These are phyloP conservation scores for Conticribra guillardii DNA, from an alignment of 108 stramenopile genomes.

Conservation along the genomic window DNA sequence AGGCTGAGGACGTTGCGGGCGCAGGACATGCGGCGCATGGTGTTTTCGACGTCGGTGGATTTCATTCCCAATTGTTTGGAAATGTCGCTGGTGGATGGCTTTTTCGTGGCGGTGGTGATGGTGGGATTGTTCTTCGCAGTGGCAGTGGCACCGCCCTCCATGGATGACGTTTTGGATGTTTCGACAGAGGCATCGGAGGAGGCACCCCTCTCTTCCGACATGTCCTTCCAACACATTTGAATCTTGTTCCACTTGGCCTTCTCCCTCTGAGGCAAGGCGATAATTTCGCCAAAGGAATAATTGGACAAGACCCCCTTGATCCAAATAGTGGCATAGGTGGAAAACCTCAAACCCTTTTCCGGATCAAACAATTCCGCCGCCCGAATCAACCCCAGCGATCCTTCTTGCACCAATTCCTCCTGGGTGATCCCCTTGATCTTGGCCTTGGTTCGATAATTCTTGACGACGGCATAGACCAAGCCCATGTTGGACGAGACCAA, in stretches of 20 bases:
- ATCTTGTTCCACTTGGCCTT: slow-evolving; percentile 78
- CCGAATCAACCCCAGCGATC: slow-evolving; percentile 86
- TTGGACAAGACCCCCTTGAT: slow-evolving; percentile 89
- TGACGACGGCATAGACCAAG: slow-evolving; percentile 79
- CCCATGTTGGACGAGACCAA: slow-evolving; percentile 83
- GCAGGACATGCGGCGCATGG: slow-evolving; percentile 61
- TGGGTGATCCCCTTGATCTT: slow-evolving; percentile 42
- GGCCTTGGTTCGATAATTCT: slow-evolving; percentile 43
- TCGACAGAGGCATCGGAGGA: no score
- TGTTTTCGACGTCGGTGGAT: slow-evolving; percentile 46
- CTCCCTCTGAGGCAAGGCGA: slow-evolving; percentile 70
- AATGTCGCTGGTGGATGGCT: slow-evolving; percentile 15
- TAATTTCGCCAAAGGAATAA: slow-evolving; percentile 54
- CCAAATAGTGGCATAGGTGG: slow-evolving; percentile 98
- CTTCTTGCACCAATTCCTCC: slow-evolving; percentile 94
- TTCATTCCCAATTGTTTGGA: slow-evolving; percentile 56
- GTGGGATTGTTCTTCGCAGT: not conserved
- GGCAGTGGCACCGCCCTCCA: slow-evolving; percentile 30
- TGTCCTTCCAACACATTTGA: slow-evolving; percentile 47
- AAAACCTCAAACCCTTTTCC: slow-evolving; percentile 83
- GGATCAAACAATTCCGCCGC: slow-evolving; percentile 96
- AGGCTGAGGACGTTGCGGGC: slow-evolving; percentile 70
- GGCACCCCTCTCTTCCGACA: slow-evolving; percentile 43
- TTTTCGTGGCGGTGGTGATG: not conserved
- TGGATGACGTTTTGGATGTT: slow-evolving; percentile 21